Conservation (phyloP, 495 filamentous ascomycete species). For the Immersiella caudata region DNA sequence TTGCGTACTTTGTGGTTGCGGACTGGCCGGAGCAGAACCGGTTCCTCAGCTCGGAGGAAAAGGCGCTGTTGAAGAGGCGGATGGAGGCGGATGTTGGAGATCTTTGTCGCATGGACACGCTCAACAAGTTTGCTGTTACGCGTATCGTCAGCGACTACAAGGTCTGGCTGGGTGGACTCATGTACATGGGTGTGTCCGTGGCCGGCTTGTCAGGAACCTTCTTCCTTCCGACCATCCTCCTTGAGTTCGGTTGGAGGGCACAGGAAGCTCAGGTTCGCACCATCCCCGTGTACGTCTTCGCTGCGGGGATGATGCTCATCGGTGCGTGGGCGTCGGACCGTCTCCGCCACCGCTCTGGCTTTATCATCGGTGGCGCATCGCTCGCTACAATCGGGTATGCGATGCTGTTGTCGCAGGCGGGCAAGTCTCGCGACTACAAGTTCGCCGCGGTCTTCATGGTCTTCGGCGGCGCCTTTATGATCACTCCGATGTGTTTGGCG, state of each 20-base stretch:
- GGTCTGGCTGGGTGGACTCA: slow-evolving; percentile 50
- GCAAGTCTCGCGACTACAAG: slow-evolving; percentile 73
- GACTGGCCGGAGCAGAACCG: slow-evolving; percentile 59
- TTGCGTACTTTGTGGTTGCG: slow-evolving; percentile 55
- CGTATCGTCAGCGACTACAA: slow-evolving; percentile 59
- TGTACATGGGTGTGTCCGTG: slow-evolving; percentile 56
- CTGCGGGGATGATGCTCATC: slow-evolving; percentile 61
- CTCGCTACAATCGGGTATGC: slow-evolving; percentile 44
- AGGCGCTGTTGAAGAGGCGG: slow-evolving; percentile 48
- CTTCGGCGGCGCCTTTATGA: slow-evolving; percentile 69
- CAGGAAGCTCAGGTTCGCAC: slow-evolving; percentile 61
- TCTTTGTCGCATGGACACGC: slow-evolving; percentile 61
- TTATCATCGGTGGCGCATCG: slow-evolving; percentile 58
- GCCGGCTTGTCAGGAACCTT: slow-evolving; percentile 64
- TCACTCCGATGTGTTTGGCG: slow-evolving; percentile 59
- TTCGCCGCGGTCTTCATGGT: slow-evolving; percentile 64
- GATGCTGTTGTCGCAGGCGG: slow-evolving; percentile 50
- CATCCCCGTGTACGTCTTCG: slow-evolving; percentile 68
- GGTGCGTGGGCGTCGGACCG: slow-evolving; percentile 63
- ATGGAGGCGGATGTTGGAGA: slow-evolving; percentile 66
- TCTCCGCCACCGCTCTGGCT: slow-evolving; percentile 57
- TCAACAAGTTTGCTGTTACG: slow-evolving; percentile 70
- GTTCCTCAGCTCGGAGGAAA: slow-evolving; percentile 59
- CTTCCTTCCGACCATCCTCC: slow-evolving; percentile 69
- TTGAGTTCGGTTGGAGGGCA: slow-evolving; percentile 61